Percentiles rank a stretch among this genome's conserved stretches.
These are phyloP conservation scores for Phalaenopsis hybrid DNA, from an alignment of 116 monocot genomes.

Conservation along the genomic window DNA sequence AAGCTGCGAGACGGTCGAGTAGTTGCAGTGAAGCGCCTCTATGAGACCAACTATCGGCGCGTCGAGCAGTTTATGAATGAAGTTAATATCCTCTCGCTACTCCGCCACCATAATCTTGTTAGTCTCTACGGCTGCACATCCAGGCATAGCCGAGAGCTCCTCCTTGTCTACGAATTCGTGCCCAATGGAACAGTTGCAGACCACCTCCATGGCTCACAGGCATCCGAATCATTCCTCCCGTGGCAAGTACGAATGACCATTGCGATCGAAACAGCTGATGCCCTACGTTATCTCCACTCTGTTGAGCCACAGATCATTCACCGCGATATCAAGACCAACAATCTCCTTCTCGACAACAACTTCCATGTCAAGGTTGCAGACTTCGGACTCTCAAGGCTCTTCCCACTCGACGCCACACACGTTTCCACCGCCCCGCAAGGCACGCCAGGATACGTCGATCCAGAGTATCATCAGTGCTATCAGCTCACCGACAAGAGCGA, in stretches of 20 bases:
- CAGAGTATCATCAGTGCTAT: conserved; percentile 78
- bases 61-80: conserved; percentile 75
- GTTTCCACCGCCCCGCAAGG: conserved; percentile 90
- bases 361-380: conserved; percentile 81
- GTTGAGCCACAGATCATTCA: conserved; percentile 72
- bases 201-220: conserved; percentile 60
- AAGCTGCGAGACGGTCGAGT: background rate
- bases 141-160: conserved; percentile 50
- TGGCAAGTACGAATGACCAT: conserved; percentile 54
- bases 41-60: conserved; percentile 10
- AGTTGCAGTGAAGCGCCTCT: too few relatives aligned
- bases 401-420: conserved; percentile 60
- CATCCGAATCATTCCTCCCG: conserved; percentile 21
- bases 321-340: conserved; percentile 74
- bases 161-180: conserved; percentile 75
- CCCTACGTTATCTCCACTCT: conserved; percentile 58
- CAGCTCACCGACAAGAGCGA: conserved; percentile 82
- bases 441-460: conserved; percentile 84
- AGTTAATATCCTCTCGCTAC: conserved; percentile 49
- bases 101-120: conserved; percentile 78
- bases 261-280: conserved; percentile 61
- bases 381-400: conserved; percentile 77
- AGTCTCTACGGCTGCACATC: conserved; percentile 74
- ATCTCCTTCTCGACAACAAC: conserved; percentile 60
- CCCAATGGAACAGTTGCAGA: conserved; percentile 78